A percentile compares a stretch with the other conserved stretches of the same genome.
Evolutionary conservation across 2,329 filamentous ascomycete genomes (phyloP).

Genomic region (Rhinocladiella mackenziei): DNA sequence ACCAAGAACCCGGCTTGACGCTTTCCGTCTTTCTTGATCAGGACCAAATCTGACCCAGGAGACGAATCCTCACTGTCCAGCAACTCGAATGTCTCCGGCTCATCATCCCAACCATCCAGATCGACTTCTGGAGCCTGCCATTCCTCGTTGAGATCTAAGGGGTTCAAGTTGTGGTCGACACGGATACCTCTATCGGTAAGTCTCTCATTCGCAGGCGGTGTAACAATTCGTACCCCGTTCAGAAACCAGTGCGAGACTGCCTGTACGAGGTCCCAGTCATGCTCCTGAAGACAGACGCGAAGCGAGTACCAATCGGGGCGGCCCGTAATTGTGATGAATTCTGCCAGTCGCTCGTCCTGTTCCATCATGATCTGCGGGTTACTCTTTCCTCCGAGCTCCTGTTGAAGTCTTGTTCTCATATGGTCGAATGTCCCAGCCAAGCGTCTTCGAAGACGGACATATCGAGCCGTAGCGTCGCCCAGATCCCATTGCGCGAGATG

Average conservation of each 20-base stretch:
- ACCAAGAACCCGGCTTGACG: constrained; percentile 5
- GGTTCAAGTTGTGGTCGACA: no score
- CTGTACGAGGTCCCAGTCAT: constrained; percentile 15
- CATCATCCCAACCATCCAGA: not conserved
- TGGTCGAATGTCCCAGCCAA: no score
- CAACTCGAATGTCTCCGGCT: not conserved
- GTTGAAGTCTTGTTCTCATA: constrained; percentile 9
- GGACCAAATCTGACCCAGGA: not conserved
- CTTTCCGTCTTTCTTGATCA: not conserved
- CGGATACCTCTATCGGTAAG: no score
- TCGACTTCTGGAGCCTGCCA: not conserved
- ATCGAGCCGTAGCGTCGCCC: not conserved
- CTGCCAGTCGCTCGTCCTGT: constrained; percentile 20
- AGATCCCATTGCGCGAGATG: constrained; percentile 10
- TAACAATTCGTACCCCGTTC: constrained; percentile 1
- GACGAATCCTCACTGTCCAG: not conserved
- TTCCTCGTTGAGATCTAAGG: no score
- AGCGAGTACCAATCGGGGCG: constrained; percentile 19
- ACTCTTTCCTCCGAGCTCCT: not conserved
- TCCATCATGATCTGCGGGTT: constrained; percentile 1
- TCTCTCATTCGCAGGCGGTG: no score
- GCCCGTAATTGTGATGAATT: constrained; percentile 19
- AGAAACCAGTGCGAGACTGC: constrained; percentile 15
- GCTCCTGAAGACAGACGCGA: not conserved
- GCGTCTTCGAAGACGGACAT: no score